Base-by-base conservation (phyloP, 768 basidiomycete species). In the Tylopilus felleus region DNA sequence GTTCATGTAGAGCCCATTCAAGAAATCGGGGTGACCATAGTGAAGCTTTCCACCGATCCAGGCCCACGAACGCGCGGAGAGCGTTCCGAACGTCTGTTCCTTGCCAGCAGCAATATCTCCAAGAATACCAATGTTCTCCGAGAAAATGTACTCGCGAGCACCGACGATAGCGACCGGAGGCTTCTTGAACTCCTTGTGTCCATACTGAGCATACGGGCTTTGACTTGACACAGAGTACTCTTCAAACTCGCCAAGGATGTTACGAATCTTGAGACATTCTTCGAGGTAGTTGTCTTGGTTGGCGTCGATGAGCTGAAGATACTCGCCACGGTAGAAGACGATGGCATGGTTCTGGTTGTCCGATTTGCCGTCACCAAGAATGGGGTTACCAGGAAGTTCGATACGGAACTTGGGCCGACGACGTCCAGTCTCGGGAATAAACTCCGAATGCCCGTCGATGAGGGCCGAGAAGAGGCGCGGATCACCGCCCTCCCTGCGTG, bases 331-430 rank as follows among this genome's bases (percentile, higher is more conserved):
- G 74, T 98, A 98, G 78, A 98, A 99, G 72, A 99, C 85, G 72
- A 99, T 95, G 27, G 97, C 96, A 63, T 99, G 97, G 71, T 99
- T 98, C 81, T 98, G 97, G 73, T 99, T 99, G 77, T 99, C 97
- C 23, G 93, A 96, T 74, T 99, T 99, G 54, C 97, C 97, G 66
- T 99, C 97, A 55, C 96, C 97, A 48, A 98, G 82, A 75, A 99
- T 99, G 1, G 97, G 97, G 75, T 99, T 99, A 23, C 97, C 97
- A 42, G 97, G 97, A 16, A 98, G 80, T 74, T 99, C 96, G 70
- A 99, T 92, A 54, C 95, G 85, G 84, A 98, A 99, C 76, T 99
- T 99, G 63, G 97, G 96, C 31, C 88, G 77, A 42, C 97, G 82
- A 52, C 89, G 84, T 31, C 93, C 93, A 19, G 85, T 92, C 65